Conservation (phyloP, 805 yeast species). For the Nakazawaea ishiwadae region DNA sequence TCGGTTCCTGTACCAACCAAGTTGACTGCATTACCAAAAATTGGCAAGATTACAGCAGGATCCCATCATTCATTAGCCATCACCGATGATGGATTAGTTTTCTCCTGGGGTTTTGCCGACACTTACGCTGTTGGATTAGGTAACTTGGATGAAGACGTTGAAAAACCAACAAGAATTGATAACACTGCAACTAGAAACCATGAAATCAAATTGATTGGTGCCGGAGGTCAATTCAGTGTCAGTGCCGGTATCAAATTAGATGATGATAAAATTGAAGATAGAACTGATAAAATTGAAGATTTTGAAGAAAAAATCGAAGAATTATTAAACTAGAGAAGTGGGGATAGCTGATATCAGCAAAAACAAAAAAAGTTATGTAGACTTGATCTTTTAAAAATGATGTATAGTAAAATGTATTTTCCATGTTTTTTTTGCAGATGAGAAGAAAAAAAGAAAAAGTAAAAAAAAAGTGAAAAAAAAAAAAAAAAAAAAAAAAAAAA, state of each 20-base stretch:
- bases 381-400: background rate
- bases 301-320: slow-evolving; percentile 31
- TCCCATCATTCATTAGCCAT: slow-evolving; percentile 91
- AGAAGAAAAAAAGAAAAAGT: background rate
- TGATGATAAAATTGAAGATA: slow-evolving; percentile 47
- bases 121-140: slow-evolving; percentile 97
- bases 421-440: background rate
- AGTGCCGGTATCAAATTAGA: slow-evolving; percentile 72
- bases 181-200: slow-evolving; percentile 90
- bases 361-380: too few relatives aligned
- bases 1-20: slow-evolving; percentile 83
- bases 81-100: slow-evolving; percentile 77
- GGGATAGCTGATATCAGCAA: too few relatives aligned
- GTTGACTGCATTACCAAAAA: slow-evolving; percentile 51
- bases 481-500: slow-evolving; percentile 3
- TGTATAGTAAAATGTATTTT: background rate
- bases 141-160: slow-evolving; percentile 76
- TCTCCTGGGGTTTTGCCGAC: slow-evolving; percentile 98
- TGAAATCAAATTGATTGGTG: slow-evolving; percentile 69
- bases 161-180: slow-evolving; percentile 79
- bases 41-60: slow-evolving; percentile 69
- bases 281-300: slow-evolving; percentile 48
- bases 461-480: slow-evolving; percentile 1
- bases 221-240: slow-evolving; percentile 95
- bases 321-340: slow-evolving; percentile 1